phyloP scores from a whole-genome alignment of 768 basidiomycete genomes.

The Lactifluus hygrophoroides region DNA sequence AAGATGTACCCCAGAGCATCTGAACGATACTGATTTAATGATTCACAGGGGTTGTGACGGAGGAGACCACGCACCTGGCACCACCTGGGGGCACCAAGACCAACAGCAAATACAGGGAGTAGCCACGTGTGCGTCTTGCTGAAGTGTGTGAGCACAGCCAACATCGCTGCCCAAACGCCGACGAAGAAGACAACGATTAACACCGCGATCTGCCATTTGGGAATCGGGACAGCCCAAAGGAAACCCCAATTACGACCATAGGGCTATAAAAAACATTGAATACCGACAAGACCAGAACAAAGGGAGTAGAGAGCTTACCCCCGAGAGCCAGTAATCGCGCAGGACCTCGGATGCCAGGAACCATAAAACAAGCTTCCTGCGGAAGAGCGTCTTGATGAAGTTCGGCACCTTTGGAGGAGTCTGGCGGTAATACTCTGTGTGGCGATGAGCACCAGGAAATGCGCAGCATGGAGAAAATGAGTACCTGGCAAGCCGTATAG shows the following conservation, averaged over 20 bases:
- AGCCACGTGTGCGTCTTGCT: slow-evolving; percentile 95
- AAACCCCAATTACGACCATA: slow-evolving; percentile 95
- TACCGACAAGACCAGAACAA: not conserved
- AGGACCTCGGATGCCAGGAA: slow-evolving; percentile 89
- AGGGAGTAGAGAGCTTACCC: slow-evolving; percentile 39
- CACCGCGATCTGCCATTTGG: slow-evolving; percentile 75
- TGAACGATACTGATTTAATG: slow-evolving; percentile 21
- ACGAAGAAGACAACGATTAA: slow-evolving; percentile 82
- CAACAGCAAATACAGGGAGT: slow-evolving; percentile 89
- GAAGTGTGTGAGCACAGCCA: slow-evolving; percentile 71
- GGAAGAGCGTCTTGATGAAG: slow-evolving; percentile 83
- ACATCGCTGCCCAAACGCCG: slow-evolving; percentile 71
- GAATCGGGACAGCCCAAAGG: slow-evolving; percentile 78
- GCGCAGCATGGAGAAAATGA: slow-evolving; percentile 19
- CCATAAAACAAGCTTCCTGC: slow-evolving; percentile 89
- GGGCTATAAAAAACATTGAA: slow-evolving; percentile 38
- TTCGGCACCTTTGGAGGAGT: slow-evolving; percentile 92
- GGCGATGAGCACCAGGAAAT: slow-evolving; percentile 10
- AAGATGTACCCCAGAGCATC: slow-evolving; percentile 96
- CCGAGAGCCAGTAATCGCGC: slow-evolving; percentile 88
- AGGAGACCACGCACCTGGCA: slow-evolving; percentile 58
- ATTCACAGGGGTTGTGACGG: not conserved
- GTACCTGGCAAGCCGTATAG: slow-evolving; percentile 78
- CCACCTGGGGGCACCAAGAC: slow-evolving; percentile 90
- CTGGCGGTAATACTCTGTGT: slow-evolving; percentile 76